Base-by-base conservation (phyloP, 257 asterid genomes). In the Solanum neorickii region DNA sequence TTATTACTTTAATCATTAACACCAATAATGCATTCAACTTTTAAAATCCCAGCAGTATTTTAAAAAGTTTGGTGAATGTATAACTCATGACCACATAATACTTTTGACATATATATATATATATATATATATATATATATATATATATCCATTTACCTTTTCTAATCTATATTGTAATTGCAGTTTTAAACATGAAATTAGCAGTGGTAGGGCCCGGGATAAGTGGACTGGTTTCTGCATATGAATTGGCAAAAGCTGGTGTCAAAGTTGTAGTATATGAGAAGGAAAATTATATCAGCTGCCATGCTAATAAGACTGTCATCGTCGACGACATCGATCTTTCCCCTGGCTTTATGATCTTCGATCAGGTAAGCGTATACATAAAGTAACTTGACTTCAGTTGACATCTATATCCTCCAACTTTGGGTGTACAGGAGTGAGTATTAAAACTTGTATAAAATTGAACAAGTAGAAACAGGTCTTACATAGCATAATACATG, bases 341-440 rank as follows among this genome's bases (percentile, higher is more conserved):
- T 3, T 96, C 94, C 87, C 96, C 94, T 39, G 98, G 94, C 9
- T 94, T 94, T 87, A 94, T 93, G 97, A 95, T 95, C 87, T 95
- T 93, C 42, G 92, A 93, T 86, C 94, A 92, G 47, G 96, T 94
- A 90, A 90, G 85, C 4, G 5, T 2, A 52, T 52, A 18, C n/a
- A 18, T 18, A 52, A 52, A 52, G 18, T 52, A 52, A 52, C 1
- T 52, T 52, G 62, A 10, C 4, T 18, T 18, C 5, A 6, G 62
- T 52, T 52, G n/a, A 18, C n/a, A 18, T 18, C 1, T 52, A 52
- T 18, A 18, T 52, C 62, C 62, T 52, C 4, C 62, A 52, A 52
- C n/a, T 52, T 52, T 52, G n/a, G 3, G 11, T 52, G 10, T 52
- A 10, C 4, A 18, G n/a, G 1, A 52, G 3, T 49, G 15, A 49